Conservation (phyloP, 495 filamentous ascomycete genomes). For the Trichoderma erinaceum region DNA sequence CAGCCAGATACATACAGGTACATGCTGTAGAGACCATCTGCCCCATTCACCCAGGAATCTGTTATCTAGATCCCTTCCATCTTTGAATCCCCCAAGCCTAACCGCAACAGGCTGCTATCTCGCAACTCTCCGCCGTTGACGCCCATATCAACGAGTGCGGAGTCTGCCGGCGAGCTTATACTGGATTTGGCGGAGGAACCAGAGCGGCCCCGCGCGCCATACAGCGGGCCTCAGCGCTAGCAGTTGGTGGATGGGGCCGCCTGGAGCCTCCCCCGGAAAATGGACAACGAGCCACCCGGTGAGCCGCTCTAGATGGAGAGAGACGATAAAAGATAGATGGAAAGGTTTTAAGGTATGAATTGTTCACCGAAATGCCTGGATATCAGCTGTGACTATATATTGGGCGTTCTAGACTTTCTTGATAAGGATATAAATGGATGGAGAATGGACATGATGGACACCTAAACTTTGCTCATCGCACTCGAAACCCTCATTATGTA, state of each 20-base stretch:
- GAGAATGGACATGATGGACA: too few relatives aligned
- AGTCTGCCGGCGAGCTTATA: background rate
- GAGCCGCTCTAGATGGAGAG: background rate
- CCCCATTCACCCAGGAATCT: background rate
- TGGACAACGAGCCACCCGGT: background rate
- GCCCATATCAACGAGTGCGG: background rate
- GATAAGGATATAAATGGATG: too few relatives aligned
- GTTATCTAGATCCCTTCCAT: background rate
- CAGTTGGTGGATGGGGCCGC: background rate
- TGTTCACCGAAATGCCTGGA: background rate
- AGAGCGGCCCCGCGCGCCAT: background rate
- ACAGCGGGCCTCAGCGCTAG: background rate
- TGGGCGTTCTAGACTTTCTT: too few relatives aligned
- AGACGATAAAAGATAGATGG: too few relatives aligned
- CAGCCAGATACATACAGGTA: background rate
- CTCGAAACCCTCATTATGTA: background rate
- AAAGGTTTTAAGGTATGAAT: too few relatives aligned
- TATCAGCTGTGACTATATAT: background rate
- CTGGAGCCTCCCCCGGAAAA: constrained; percentile 2
- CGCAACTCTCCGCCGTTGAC: background rate
- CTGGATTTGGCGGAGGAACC: background rate
- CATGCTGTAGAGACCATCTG: background rate
- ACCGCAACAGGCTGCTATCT: constrained; percentile 12
- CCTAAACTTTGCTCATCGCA: too few relatives aligned
- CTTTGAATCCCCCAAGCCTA: background rate